Base-by-base conservation (phyloP, 2,329 filamentous ascomycete genomes). In the Teratosphaeria nubilosa region DNA sequence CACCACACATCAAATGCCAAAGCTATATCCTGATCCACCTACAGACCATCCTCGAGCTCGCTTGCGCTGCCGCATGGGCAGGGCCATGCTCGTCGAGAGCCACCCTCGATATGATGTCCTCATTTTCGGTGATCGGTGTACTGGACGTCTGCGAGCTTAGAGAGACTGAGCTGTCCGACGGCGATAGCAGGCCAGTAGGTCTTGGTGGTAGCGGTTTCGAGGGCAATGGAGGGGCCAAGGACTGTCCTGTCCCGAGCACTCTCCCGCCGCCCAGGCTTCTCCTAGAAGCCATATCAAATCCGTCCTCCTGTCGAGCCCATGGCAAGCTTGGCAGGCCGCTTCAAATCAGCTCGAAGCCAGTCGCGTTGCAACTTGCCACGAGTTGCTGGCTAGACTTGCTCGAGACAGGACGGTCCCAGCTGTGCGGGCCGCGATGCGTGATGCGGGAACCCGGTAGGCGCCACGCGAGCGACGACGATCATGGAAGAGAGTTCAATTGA, bases 191-290 rank as follows among this genome's bases (percentile, higher is more conserved):
- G 64, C 75, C 74, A 70, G 79, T 66, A 75, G 74, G 53, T 37
- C 25, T 22, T 14, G 68, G 65, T 56, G 56, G 53, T 57, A 57
- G 59, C 58, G 59, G 58, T 57, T 56, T 48, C n/a, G 73, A 69
- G 58, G 75, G 73, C 64, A 77, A 73, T 63, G 82, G 77, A 68
- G 90, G 87, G 66, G 86, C 87, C 68, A 96, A 83, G 68, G 87
- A 85, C 74, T 87, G 90, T 68, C 90, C 90, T 76, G 82, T 95
- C 69, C 92, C 92, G 68, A 96, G 79, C 70, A 96, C 86, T 77
- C 92, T 86, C 73, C 92, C 92, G 76, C 92, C 91, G 75, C 92
- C 92, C 73, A 96, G 82, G 60, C 75, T 76, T 79, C 88, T 53
- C 51, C 25, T 53, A 11, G 25, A 5, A 30, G 51, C 25, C 51